These are phyloP conservation scores for Skeletonema menzelii DNA, from an alignment of 108 stramenopile genomes.

Conservation along the genomic window DNA sequence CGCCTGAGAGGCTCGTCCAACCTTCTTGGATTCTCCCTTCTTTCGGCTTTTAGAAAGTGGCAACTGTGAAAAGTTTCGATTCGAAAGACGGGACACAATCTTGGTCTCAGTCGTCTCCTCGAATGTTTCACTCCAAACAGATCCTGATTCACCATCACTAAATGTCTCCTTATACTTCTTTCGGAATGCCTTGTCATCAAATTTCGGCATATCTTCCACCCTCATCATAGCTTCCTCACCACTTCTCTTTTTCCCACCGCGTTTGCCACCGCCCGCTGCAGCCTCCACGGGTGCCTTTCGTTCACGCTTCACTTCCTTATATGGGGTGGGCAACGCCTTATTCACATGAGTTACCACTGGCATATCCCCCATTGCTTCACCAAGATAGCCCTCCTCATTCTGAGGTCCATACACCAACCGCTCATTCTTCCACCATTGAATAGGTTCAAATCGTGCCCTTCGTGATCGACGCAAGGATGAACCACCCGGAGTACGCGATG, in stretches of 20 bases:
- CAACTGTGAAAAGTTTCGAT: conserved; percentile 57
- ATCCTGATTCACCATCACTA: conserved; percentile 63
- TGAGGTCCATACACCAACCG: conserved; percentile 72
- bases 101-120: conserved; percentile 57
- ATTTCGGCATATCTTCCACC: conserved; percentile 26
- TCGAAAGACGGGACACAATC: conserved; percentile 59
- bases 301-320: conserved; percentile 60
- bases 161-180: conserved; percentile 53
- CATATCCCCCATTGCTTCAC: conserved; percentile 75
- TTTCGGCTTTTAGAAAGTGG: conserved; percentile 54
- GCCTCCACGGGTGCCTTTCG: conserved; percentile 21
- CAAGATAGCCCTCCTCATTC: conserved; percentile 49
- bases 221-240: conserved; percentile 3
- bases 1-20: conserved; percentile 80
- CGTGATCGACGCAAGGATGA: conserved; percentile 54
- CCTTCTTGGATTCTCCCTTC: conserved; percentile 71
- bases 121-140: conserved; percentile 68
- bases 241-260: conserved; percentile 14
- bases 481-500: conserved; percentile 22
- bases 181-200: conserved; percentile 57
- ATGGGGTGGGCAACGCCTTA: conserved; percentile 76
- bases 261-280: conserved; percentile 34
- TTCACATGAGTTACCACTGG: conserved; percentile 67
- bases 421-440: conserved; percentile 93
- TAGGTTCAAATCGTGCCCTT: conserved; percentile 57